Conservation (phyloP, 495 filamentous ascomycete species). For the Lentithecium fluviatile region DNA sequence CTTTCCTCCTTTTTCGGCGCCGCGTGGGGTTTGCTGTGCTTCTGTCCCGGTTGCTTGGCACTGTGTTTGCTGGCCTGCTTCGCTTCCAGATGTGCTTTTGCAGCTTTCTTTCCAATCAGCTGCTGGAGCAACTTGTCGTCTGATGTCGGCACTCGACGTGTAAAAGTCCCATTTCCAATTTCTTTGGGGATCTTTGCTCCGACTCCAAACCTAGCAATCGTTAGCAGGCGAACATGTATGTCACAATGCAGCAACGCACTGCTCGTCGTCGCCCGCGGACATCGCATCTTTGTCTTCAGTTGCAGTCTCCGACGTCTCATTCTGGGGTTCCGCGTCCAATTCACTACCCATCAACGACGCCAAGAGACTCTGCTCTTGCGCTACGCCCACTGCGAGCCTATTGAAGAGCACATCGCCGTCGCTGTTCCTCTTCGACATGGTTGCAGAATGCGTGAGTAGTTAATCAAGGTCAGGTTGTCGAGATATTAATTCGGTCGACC, state of each 20-base stretch:
- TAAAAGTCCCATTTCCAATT: conserved; percentile 41
- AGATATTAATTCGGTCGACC: conserved; percentile 21
- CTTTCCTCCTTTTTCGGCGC: conserved; percentile 12
- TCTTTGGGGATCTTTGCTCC: conserved; percentile 48
- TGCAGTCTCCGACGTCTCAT: conserved; percentile 41
- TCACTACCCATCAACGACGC: conserved; percentile 53
- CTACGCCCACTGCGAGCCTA: conserved; percentile 46
- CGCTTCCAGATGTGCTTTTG: conserved; percentile 29
- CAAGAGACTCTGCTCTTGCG: conserved; percentile 47
- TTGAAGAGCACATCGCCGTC: conserved; percentile 51
- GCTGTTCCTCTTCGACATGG: conserved; percentile 31
- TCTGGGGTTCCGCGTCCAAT: conserved; percentile 46
- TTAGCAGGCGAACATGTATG: no score
- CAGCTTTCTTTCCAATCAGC: conserved; percentile 48
- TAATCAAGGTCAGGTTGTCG: conserved; percentile 21
- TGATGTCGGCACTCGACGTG: conserved; percentile 41
- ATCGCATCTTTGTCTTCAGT: conserved; percentile 46
- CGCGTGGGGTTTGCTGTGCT: conserved; percentile 10
- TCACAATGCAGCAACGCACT: conserved; percentile 32
- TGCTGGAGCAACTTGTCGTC: conserved; percentile 48
- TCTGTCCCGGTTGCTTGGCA: conserved; percentile 12
- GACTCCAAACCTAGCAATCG: conserved; percentile 44
- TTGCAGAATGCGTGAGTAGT: not conserved
- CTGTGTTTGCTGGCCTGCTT: conserved; percentile 35
- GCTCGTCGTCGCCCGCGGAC: conserved; percentile 28